Base-by-base conservation (phyloP, 352 stramenopile species). In the Pythium periplocum region DNA sequence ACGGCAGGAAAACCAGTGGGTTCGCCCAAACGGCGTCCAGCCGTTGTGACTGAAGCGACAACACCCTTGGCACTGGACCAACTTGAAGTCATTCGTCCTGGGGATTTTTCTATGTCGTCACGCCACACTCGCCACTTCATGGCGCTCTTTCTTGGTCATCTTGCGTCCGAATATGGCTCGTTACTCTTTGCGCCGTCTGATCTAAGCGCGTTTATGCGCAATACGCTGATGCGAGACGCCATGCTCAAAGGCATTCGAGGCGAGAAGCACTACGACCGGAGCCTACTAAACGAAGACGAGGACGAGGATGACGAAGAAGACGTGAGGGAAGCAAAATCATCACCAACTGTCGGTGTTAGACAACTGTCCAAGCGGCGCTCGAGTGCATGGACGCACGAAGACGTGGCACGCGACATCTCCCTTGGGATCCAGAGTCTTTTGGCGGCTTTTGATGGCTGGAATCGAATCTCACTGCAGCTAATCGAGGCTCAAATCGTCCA, bases 161-260 rank as follows among this genome's bases (percentile, higher is more conserved):
- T 87, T 3, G 50, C 69, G 0, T 68, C 67, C 0, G 78, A 82
- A 43, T 85, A 76, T 35, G 69, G 75, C 1, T 73, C 71, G 9
- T 49, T 91, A 12, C 56, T 91, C 10, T 91, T 89, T 59, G 73
- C 73, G 8, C 77, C 75, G 0, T 64, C 59, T 8, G 80, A 91
- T 42, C 69, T 89, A 61, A 83, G 66, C 3, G 66, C 68, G 6
- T 89, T 86, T 44, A 62, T 75, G 4, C 66, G 76, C 61, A 85
- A 79, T 39, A 51, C 64, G 0, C 69, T 78, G 39, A 42, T 72
- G 1, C 33, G 48, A 3, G 60, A 68, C n/a, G 50, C 54, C 8
- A 56, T 70, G 61, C 39, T 69, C 1, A 38, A 38, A 4, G 51
- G 58, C 34, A 62, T 64, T 38, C 51, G 51, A 17, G 62, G 53